These are phyloP conservation scores for Entrophospora sp. DNA, from an alignment of 192 early-diverging fungal species.

Conservation along the genomic window DNA sequence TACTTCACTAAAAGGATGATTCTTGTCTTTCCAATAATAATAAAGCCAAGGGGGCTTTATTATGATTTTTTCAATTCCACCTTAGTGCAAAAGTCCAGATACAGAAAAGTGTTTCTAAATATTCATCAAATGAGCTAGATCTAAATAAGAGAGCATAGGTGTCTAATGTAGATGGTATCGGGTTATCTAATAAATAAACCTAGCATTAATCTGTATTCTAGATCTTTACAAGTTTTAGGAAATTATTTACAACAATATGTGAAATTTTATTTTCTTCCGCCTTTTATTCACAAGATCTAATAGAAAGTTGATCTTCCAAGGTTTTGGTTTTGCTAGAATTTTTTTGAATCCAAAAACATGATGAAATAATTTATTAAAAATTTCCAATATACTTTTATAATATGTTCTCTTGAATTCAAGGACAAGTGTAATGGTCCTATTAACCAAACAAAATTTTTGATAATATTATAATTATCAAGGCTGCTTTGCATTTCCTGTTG, in stretches of 20 bases:
- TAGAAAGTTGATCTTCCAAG: neutral
- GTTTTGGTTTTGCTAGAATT: neutral
- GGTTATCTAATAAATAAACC: neutral
- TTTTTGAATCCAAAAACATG: neutral
- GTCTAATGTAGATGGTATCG: neutral
- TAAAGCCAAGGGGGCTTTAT: neutral
- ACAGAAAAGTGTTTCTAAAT: neutral
- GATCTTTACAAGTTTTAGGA: neutral
- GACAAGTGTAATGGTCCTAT: neutral
- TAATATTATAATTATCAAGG: too few species aligned
- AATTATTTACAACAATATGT: neutral
- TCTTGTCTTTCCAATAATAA: conserved; percentile 1
- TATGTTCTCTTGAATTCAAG: neutral
- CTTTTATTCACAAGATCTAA: neutral
- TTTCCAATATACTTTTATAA: neutral
- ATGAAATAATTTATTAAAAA: conserved; percentile 1
- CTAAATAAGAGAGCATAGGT: neutral
- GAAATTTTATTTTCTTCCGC: neutral
- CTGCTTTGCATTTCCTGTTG: too few species aligned
- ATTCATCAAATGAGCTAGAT: neutral
- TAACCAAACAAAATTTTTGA: neutral
- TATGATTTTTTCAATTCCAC: neutral
- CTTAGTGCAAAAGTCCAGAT: neutral
- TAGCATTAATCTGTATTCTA: neutral
- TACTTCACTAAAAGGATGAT: neutral